Evolutionary conservation across 441 rosid genomes (phyloP), one percentile per base, ranked within the genome.

Genomic region (Eruca vesicaria): DNA sequence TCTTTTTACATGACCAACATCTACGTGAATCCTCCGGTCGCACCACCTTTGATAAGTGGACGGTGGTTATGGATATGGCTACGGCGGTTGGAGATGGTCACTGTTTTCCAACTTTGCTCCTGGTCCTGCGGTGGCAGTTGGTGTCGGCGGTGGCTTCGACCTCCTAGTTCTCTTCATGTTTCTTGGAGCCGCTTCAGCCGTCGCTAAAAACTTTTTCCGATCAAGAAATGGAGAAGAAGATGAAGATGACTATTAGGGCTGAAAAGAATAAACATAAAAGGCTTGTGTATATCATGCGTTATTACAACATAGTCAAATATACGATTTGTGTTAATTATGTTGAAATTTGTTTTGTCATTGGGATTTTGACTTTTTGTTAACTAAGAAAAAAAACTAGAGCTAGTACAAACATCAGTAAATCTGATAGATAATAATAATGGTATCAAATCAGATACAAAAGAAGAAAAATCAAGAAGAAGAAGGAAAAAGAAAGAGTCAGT

Each of bases 11-110:
- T 97, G 90, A 94, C 97, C 60, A 94, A 94, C 72, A 92, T 94
- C 41, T 92, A 90, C 68, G 77, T 92, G 28, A 94, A 94, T 75
- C 98, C 98, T 10, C 97, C 67, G 5, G 79, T 85, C 2, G 94
- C 97, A 15, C 97, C 98, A 7, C 98, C 98, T 23, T 78, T 90
- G 71, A 82, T 84, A n/a, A n/a, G n/a, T n/a, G n/a, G n/a, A n/a
- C 19, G 98, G 98, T 33, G 97, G 98, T 6, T 94, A 94, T 19
- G 98, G 98, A 10, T 91, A 89, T 62, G 97, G 98, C n/a, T 92
- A 75, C 50, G 92, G 98, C 3, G 90, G 82, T 63, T 94, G 86
- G 11, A 96, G 94, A 33, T 92, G 97, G 97, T 94, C 97, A 3
- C 97, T 97, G 0, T 94, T 94, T 79, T 90, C 97, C 14, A 90